Evolutionary conservation across 1,284 basidiomycete genomes (phyloP), one percentile per base, ranked within the genome.

Genomic region (Ustilago xerochloae): DNA sequence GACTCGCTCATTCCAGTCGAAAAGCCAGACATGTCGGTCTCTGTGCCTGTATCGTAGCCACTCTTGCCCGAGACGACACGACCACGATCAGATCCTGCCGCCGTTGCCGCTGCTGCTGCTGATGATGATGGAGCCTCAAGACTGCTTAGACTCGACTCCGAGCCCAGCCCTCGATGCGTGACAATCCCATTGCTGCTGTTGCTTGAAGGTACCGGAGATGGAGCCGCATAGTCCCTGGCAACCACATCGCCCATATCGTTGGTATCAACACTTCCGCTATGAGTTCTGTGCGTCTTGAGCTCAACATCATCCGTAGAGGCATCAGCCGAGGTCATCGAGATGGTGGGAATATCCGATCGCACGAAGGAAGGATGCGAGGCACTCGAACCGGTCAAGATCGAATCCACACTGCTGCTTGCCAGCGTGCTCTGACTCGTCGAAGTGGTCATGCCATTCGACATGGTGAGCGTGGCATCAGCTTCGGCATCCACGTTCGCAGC

Each of bases 31-130:
- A 53, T 50, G 58, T 73, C 74, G 20, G 64, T 73, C 45, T 76
- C 74, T 4, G 65, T 62, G 26, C 74, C 74, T 9, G 70, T 76
- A 6, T 73, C 70, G 49, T 76, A 76, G 8, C 53, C 63, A n/a
- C 41, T 15, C 41, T 54, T 41, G 52, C 35, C 32, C n/a, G 61
- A 50, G 8, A 43, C 62, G 1, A 52, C 56, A 20, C 61, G 56
- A 45, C 32, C 24, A 9, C 46, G 45, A 16, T 48, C 32, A 12
- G 22, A 49, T 10, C 41, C 22, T 6, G 24, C 29, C 28, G 39
- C 33, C n/a, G n/a, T n/a, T n/a, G n/a, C n/a, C n/a, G n/a, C n/a
- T n/a, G n/a, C n/a, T n/a, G n/a, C n/a, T n/a, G n/a, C n/a, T n/a
- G n/a, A n/a, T n/a, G n/a, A n/a, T n/a, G n/a, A n/a, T 28, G 48